Base-by-base conservation (phyloP, 768 basidiomycete species). In the Mycena polygramma region DNA sequence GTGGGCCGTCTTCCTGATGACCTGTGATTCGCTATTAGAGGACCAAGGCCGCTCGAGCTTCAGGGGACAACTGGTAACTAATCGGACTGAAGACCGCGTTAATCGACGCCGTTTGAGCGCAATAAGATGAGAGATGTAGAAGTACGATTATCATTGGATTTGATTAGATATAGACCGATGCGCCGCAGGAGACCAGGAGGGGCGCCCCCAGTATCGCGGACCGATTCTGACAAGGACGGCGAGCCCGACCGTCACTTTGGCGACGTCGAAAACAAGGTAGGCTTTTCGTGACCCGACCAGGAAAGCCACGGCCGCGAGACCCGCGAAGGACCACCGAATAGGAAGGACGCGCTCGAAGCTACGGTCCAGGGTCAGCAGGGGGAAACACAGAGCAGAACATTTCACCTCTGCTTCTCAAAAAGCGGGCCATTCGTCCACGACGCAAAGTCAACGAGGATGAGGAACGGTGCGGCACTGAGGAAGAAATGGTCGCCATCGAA, bases 401-500 rank as follows among this genome's bases (percentile, higher is more conserved):
- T 3, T 30, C 52, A 86, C 84, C 78, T 85, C 77, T 84, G 81
- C 77, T 81, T 81, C 74, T 82, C 78, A 68, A 87, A 84, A 3
- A 87, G 72, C 39, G 79, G 77, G 15, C 77, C 81, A 14, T 82
- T 83, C 17, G 82, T 85, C 81, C 88, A 87, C 14, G 86, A 89
- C 19, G 88, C 84, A 70, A 85, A 87, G 66, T 94, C 91, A 0
- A 91, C 89, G 13, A 93, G 78, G 39, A 91, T 74, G 15, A 94
- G 79, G 77, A 89, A 91, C 8, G 92, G 92, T 0, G 86, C 85
- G 30, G 90, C 88, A 55, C 88, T 88, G 52, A 91, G 73, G 70
- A 92, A 87, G 76, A 88, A 87, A 76, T 96, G 94, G 77, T 97
- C 95, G 0, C 93, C 91, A 51, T 91, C 87, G 78, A 96, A 97